phyloP scores from a whole-genome alignment of 2,329 filamentous ascomycete species.

The Ophiostoma australiae region DNA sequence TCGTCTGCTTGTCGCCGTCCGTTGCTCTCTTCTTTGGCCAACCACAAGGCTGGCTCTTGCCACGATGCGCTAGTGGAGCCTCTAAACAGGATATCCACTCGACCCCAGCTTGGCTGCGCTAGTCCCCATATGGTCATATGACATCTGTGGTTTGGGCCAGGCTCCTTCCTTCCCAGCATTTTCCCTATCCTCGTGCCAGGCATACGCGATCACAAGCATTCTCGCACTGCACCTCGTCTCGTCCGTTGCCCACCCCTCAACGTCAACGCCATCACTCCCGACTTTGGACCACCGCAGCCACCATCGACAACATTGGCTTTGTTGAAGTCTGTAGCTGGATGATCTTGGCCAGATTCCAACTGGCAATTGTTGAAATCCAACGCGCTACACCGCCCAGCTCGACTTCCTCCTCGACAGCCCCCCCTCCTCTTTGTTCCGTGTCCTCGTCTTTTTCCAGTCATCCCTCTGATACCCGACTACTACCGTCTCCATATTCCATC shows the following conservation, averaged over 20 bases:
- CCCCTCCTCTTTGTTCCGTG: not conserved
- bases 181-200: slow-evolving; percentile 23
- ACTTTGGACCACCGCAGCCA: not conserved
- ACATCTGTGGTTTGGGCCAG: slow-evolving; percentile 14
- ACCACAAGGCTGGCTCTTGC: slow-evolving; percentile 25
- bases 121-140: slow-evolving; percentile 19
- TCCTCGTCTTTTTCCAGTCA: not conserved
- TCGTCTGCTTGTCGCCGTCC: not conserved
- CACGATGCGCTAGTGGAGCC: slow-evolving; percentile 25
- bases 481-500: not conserved
- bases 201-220: slow-evolving; percentile 25
- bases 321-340: not conserved
- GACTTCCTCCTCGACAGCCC: not conserved
- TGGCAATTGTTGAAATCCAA: not conserved
- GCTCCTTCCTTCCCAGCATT: slow-evolving; percentile 19
- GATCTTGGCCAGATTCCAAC: not conserved
- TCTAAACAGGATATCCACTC: slow-evolving; percentile 18
- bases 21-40: slow-evolving; percentile 15
- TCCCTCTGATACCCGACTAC: not conserved
- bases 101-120: slow-evolving; percentile 14
- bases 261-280: not conserved
- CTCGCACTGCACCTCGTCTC: not conserved
- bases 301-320: not conserved
- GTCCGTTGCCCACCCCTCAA: slow-evolving; percentile 7
- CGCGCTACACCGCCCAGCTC: slow-evolving; percentile 9